Evolutionary conservation across 1,139 yeast genomes (phyloP), one percentile per base, ranked within the genome.

Genomic region (Sugiyamaella sp.): DNA sequence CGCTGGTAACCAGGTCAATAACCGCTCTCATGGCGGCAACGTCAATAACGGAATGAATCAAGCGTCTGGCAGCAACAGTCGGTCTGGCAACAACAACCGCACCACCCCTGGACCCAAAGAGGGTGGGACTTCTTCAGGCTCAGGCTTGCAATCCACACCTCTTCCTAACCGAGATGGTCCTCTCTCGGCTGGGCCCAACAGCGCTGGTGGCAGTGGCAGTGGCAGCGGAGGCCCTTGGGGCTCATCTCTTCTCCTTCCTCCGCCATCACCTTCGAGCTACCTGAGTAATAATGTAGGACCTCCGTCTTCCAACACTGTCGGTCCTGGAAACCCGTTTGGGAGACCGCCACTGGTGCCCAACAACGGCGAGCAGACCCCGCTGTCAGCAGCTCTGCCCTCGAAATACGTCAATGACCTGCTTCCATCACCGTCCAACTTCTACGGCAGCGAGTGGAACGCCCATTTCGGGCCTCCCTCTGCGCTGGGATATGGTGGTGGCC

Each of bases 381-480:
- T 72, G 16, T 66, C 74, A 3, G 75, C 76, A 3, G 69, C 73
- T 3, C 60, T 73, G 20, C 76, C 78, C 14, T 65, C 72, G 21
- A 66, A 73, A 24, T 73, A 71, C 52, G 66, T 74, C 46, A 67
- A 66, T 45, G 78, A 74, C 43, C 61, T 71, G 50, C 60, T 74
- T n/a, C 75, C 75, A 2, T 72, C 76, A 42, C 78, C 78, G 4
- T 69, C 74, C 9, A 71, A 70, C 57, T 70, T 69, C 47, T 73
- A 72, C 54, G 66, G 72, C 4, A 52, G 66, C 35, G 74, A 71
- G 41, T 71, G 74, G 74, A 65, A 65, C 29, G 45, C 61, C 20
- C 64, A 60, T 42, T 62, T 57, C 41, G 60, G 63, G 1, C 62
- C 63, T 14, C 57, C 58, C 4, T 59, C 64, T 9, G 65, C 64